These are phyloP conservation scores for Fusarium pseudograminearum DNA, from an alignment of 2,329 filamentous ascomycete genomes.

Conservation along the genomic window DNA sequence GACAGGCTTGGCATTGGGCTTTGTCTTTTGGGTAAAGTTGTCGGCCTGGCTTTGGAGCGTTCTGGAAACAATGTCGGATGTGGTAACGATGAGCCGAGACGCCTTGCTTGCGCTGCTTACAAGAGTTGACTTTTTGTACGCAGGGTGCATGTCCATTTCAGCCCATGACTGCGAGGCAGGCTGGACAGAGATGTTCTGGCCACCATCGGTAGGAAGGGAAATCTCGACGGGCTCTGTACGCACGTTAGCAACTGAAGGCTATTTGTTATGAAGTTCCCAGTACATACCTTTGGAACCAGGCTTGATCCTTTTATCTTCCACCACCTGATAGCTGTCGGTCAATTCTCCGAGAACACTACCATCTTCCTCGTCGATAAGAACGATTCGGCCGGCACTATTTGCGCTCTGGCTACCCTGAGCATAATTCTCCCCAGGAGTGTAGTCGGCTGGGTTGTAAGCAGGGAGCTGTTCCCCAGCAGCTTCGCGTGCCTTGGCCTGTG, in stretches of 20 bases:
- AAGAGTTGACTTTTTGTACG: slow-evolving; percentile 88
- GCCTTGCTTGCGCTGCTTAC: slow-evolving; percentile 89
- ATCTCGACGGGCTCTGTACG: slow-evolving; percentile 79
- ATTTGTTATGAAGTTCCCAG: neutral
- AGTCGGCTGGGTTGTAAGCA: slow-evolving; percentile 85
- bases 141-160: slow-evolving; percentile 83
- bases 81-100: slow-evolving; percentile 91
- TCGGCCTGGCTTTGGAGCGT: slow-evolving; percentile 82
- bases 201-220: slow-evolving; percentile 75
- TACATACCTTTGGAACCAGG: slow-evolving; percentile 87
- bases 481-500: slow-evolving; percentile 56
- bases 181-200: slow-evolving; percentile 72
- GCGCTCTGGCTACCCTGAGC: slow-evolving; percentile 71
- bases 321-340: slow-evolving; percentile 81
- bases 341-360: slow-evolving; percentile 95
- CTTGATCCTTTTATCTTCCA: slow-evolving; percentile 80
- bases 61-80: slow-evolving; percentile 82
- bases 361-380: slow-evolving; percentile 94
- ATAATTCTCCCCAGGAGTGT: slow-evolving; percentile 83
- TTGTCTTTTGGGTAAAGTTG: slow-evolving; percentile 81
- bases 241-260: slow-evolving; percentile 2
- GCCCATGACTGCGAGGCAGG: slow-evolving; percentile 79
- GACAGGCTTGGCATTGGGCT: slow-evolving; percentile 82
- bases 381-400: slow-evolving; percentile 75
- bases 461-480: slow-evolving; percentile 61